These are phyloP conservation scores for Ophiostoma sp. DNA, from an alignment of 2,329 filamentous ascomycete species.

Conservation along the genomic window DNA sequence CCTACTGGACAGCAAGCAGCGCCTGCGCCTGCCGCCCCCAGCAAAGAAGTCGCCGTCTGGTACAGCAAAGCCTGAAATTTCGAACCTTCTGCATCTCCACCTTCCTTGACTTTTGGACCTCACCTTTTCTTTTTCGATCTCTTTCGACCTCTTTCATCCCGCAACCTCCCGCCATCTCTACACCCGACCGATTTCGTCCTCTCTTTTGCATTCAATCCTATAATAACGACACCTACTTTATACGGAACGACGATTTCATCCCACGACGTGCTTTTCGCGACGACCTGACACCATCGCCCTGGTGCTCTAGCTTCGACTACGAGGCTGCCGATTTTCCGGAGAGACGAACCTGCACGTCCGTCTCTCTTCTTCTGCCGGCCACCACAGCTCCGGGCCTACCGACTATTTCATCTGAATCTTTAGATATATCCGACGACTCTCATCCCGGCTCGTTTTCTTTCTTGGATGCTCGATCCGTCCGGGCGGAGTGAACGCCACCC, in stretches of 20 bases:
- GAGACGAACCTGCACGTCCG: slow-evolving; percentile 23
- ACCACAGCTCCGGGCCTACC: background rate
- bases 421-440: background rate
- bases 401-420: background rate
- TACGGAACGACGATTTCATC: background rate
- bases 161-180: background rate
- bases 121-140: too few species aligned
- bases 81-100: slow-evolving; percentile 18
- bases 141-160: background rate
- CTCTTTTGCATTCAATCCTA: background rate
- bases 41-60: background rate
- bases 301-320: background rate
- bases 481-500: slow-evolving; percentile 22
- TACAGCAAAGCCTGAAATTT: slow-evolving; percentile 24
- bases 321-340: slow-evolving; percentile 16
- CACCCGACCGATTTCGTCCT: background rate
- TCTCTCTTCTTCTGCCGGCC: slow-evolving; percentile 14
- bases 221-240: background rate
- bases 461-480: slow-evolving; percentile 23
- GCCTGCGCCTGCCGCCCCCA: slow-evolving; percentile 5
- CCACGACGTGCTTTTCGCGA: background rate
- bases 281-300: background rate
- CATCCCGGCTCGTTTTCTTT: background rate
- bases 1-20: background rate
- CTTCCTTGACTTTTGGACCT: slow-evolving; percentile 1